These are phyloP conservation scores for Boletus fagicola DNA, from an alignment of 768 basidiomycete species.

Conservation along the genomic window DNA sequence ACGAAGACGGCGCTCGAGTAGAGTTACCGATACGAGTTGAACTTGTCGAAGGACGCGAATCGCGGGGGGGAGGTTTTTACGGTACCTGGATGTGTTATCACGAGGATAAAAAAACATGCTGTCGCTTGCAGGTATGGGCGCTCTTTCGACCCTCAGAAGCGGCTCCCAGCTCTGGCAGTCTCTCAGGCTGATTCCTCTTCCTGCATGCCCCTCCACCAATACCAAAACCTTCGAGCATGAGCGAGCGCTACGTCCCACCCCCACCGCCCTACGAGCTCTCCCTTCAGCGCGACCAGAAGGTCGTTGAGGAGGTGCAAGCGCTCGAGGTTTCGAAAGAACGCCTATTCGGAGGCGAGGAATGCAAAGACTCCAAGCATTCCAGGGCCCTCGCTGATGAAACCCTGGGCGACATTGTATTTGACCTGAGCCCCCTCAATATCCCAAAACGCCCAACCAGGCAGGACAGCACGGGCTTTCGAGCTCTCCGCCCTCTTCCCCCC, in stretches of 20 bases:
- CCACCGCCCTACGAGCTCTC: slow-evolving; percentile 45
- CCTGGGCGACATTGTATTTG: background rate
- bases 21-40: background rate
- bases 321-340: slow-evolving; percentile 10
- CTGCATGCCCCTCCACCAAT: background rate
- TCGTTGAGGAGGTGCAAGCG: slow-evolving; percentile 28
- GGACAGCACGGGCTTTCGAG: slow-evolving; percentile 1
- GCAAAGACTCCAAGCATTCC: slow-evolving; percentile 15
- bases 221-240: slow-evolving; percentile 16
- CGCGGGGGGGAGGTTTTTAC: background rate
- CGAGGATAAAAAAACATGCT: slow-evolving; percentile 11
- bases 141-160: background rate
- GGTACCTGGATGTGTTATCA: background rate
- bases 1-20: background rate
- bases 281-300: slow-evolving; percentile 51
- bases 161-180: background rate
- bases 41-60: background rate
- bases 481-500: slow-evolving; percentile 28
- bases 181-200: background rate
- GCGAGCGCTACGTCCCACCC: slow-evolving; percentile 28
- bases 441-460: slow-evolving; percentile 3
- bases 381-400: slow-evolving; percentile 6
- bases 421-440: background rate
- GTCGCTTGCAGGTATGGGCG: slow-evolving; percentile 7
- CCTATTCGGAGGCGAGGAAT: slow-evolving; percentile 16